These are phyloP conservation scores for Cordyceps fumosorosea DNA, from an alignment of 2,329 filamentous ascomycete genomes.

Conservation along the genomic window DNA sequence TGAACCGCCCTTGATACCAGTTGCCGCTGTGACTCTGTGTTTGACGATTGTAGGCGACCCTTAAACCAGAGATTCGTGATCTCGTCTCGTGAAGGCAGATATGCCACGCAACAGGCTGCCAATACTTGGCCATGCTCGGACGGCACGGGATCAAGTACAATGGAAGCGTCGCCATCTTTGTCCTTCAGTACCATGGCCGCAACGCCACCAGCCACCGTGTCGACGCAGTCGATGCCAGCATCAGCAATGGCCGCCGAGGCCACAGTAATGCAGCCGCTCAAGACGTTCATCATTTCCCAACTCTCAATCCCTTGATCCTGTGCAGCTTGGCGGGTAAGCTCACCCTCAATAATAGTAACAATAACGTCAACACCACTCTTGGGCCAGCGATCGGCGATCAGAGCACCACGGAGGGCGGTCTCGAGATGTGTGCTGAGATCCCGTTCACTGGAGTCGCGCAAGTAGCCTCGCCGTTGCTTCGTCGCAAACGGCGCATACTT, in stretches of 20 bases:
- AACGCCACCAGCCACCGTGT: conserved; percentile 82
- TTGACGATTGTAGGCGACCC: conserved; percentile 49
- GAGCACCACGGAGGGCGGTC: conserved; percentile 78
- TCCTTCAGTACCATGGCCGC: conserved; percentile 61
- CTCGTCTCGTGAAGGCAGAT: conserved; percentile 80
- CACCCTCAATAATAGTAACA: conserved; percentile 86
- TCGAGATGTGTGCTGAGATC: conserved; percentile 89
- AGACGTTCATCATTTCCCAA: conserved; percentile 86
- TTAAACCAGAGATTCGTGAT: conserved; percentile 94
- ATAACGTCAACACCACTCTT: conserved; percentile 97
- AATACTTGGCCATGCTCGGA: conserved; percentile 71
- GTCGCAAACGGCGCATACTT: conserved; percentile 96
- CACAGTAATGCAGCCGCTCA: conserved; percentile 88
- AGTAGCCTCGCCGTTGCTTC: conserved; percentile 71
- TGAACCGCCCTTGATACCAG: conserved; percentile 36
- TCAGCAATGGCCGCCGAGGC: conserved; percentile 89
- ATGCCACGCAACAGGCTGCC: conserved; percentile 84
- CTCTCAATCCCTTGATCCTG: conserved; percentile 51
- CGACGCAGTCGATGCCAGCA: conserved; percentile 92
- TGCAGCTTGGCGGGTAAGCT: conserved; percentile 61
- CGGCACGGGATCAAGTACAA: conserved; percentile 76
- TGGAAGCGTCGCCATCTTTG: conserved; percentile 29
- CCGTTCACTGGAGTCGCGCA: conserved; percentile 78
- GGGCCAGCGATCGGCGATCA: conserved; percentile 95
- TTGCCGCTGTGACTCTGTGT: conserved; percentile 25